Base-by-base conservation (phyloP, 768 basidiomycete genomes). In the Chalciporus pseudorubinellus region DNA sequence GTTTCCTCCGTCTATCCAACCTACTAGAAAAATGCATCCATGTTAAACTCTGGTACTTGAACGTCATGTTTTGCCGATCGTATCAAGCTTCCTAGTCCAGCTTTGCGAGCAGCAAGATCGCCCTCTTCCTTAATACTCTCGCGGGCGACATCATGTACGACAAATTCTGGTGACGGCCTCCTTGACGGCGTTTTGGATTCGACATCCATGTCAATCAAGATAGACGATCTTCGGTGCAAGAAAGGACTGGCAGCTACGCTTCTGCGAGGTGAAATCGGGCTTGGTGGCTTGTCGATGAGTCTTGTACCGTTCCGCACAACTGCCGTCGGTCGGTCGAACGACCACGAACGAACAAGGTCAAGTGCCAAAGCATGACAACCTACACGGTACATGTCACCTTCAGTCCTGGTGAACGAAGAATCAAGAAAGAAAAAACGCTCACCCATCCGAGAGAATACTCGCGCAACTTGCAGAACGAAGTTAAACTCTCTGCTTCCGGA, bases 391-490 rank as follows among this genome's bases (percentile, higher is more conserved):
- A 52, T 41, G 47, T 46, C 56, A 48, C 28, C 33, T 29, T 39
- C 40, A 22, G 24, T 34, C 31, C 22, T 49, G 39, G 20, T 19
- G 6, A 39, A 34, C 31, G 24, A 6, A 26, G 44, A 34, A 44
- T 50, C 39, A 29, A 13, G 4, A 42, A n/a, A 4, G 16, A 21
- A 19, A n/a, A 26, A 10, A 1, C n/a, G 66, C 85, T 36, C 58
- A 92, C 95, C 97, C 93, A 98, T 95, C 52, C 92, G 77, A 61
- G 89, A 92, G 59, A 98, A 94, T 8, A 95, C 89, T 24, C 92
- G 82, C 0, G 94, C 90, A 59, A 93, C 92, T 71, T 98, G 95
- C 24, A 95, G 74, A 10, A 99, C 92, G 66, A 98, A 98, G 64
- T 90, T 94, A 71, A 95, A 98, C 65, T 99, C 95, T 12, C 85